These are phyloP conservation scores for Omphalotus guepiniiformis DNA, from an alignment of 768 basidiomycete species.

Conservation along the genomic window DNA sequence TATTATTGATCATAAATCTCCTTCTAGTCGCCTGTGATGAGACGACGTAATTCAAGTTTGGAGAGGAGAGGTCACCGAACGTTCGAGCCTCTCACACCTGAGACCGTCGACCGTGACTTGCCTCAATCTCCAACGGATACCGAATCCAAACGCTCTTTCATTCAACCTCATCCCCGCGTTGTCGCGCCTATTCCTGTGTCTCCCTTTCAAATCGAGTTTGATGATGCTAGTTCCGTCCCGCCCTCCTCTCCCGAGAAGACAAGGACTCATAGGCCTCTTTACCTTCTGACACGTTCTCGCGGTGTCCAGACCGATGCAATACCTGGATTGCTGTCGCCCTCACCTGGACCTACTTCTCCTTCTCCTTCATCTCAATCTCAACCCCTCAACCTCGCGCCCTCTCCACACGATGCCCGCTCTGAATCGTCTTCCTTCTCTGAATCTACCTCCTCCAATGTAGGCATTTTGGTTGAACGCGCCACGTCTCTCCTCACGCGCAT, in stretches of 20 bases:
- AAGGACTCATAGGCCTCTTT: constrained; percentile 36
- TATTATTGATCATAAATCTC: neutral
- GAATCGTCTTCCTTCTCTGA: constrained; percentile 70
- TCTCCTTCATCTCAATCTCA: too few species aligned
- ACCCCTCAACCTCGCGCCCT: constrained; percentile 36
- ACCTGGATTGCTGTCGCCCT: constrained; percentile 25
- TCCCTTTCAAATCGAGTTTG: constrained; percentile 36
- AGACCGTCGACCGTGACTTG: constrained; percentile 34
- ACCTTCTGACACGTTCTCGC: constrained; percentile 57
- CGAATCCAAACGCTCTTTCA: constrained; percentile 26
- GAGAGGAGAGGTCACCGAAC: constrained; percentile 18
- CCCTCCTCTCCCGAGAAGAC: constrained; percentile 29
- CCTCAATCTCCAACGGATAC: constrained; percentile 39
- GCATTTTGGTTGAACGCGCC: constrained; percentile 60
- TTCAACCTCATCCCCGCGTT: constrained; percentile 23
- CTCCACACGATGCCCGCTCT: constrained; percentile 58
- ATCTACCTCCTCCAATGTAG: constrained; percentile 49
- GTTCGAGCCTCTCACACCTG: constrained; percentile 34
- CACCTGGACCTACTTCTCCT: constrained; percentile 17
- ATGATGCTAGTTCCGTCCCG: constrained; percentile 32
- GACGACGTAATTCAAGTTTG: constrained; percentile 23
- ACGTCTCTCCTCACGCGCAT: constrained; percentile 51
- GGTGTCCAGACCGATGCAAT: constrained; percentile 65
- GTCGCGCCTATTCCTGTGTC: constrained; percentile 23
- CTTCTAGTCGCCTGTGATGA: constrained; percentile 14